These are phyloP conservation scores for Euphorbia schlechtendalii DNA, from an alignment of 441 rosid genomes.

Conservation along the genomic window DNA sequence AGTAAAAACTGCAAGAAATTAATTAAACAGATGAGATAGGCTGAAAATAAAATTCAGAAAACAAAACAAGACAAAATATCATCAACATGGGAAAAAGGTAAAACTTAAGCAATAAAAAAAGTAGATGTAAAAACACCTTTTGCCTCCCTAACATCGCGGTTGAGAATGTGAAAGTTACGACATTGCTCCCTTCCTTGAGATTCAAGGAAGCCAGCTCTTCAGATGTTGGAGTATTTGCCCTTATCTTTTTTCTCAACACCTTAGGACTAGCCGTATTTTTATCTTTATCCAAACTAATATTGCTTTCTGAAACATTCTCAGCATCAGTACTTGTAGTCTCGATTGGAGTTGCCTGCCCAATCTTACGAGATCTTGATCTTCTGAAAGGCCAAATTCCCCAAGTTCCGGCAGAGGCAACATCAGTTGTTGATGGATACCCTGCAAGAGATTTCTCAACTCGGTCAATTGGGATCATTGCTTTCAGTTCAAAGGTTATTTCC, in stretches of 20 bases:
- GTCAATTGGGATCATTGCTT: slow-evolving; percentile 59
- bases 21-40: not conserved
- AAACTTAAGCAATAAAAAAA: slow-evolving; percentile 6
- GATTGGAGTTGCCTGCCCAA: slow-evolving; percentile 19
- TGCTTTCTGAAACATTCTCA: slow-evolving; percentile 28
- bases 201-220: slow-evolving; percentile 78
- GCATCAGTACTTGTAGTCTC: slow-evolving; percentile 26
- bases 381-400: slow-evolving; percentile 94
- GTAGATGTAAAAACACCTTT: slow-evolving; percentile 43
- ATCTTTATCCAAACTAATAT: slow-evolving; percentile 18
- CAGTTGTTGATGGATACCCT: slow-evolving; percentile 36
- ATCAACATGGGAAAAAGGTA: not conserved
- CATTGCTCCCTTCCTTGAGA: slow-evolving; percentile 76
- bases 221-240: slow-evolving; percentile 70
- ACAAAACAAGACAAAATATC: not conserved
- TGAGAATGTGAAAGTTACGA: slow-evolving; percentile 74
- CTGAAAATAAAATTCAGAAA: not conserved
- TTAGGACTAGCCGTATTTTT: slow-evolving; percentile 29
- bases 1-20: not conserved
- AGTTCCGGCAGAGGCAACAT: slow-evolving; percentile 40
- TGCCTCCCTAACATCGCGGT: slow-evolving; percentile 89
- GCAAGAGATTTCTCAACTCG: slow-evolving; percentile 32
- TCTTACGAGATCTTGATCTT: slow-evolving; percentile 42
- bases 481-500: slow-evolving; percentile 38
- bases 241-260: slow-evolving; percentile 45